A percentile compares a stretch with the other conserved stretches of the same genome.
These are phyloP conservation scores for Astrothelium subdiscretum DNA, from an alignment of 495 filamentous ascomycete genomes.

Conservation along the genomic window DNA sequence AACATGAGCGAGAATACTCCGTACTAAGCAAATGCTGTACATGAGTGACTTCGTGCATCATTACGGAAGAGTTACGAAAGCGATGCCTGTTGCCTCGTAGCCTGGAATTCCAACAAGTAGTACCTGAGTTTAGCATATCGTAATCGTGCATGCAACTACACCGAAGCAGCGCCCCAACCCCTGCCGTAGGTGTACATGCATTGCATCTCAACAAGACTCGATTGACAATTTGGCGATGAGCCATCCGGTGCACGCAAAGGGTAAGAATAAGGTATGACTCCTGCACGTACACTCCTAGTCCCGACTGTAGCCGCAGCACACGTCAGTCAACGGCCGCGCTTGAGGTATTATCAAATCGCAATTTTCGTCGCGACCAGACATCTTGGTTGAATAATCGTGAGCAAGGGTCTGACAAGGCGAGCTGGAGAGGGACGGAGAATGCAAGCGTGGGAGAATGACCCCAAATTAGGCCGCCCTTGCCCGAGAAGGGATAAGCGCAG, in stretches of 20 bases:
- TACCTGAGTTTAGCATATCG: not conserved
- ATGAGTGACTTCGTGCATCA: not conserved
- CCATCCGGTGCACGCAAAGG: not conserved
- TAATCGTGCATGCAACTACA: not conserved
- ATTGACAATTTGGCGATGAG: not conserved
- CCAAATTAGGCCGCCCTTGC: not conserved
- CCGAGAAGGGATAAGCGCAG: not conserved
- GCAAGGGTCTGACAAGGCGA: not conserved
- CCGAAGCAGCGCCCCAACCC: not conserved
- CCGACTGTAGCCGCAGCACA: not conserved
- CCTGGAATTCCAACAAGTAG: not conserved
- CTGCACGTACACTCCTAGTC: not conserved
- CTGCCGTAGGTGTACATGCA: not conserved
- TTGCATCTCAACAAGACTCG: not conserved
- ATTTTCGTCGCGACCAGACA: not conserved
- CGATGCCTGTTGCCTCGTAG: not conserved
- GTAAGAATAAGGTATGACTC: not conserved
- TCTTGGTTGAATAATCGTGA: not conserved
- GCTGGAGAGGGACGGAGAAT: not conserved
- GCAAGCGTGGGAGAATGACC: not conserved
- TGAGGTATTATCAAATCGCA: not conserved
- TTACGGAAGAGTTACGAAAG: not conserved
- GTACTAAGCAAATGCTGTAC: not conserved
- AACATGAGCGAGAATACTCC: not conserved
- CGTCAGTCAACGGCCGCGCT: not conserved